A percentile compares a stretch with the other conserved stretches of the same genome.
Evolutionary conservation across 1,284 basidiomycete species (phyloP).

Genomic region (Serendipita sp.): DNA sequence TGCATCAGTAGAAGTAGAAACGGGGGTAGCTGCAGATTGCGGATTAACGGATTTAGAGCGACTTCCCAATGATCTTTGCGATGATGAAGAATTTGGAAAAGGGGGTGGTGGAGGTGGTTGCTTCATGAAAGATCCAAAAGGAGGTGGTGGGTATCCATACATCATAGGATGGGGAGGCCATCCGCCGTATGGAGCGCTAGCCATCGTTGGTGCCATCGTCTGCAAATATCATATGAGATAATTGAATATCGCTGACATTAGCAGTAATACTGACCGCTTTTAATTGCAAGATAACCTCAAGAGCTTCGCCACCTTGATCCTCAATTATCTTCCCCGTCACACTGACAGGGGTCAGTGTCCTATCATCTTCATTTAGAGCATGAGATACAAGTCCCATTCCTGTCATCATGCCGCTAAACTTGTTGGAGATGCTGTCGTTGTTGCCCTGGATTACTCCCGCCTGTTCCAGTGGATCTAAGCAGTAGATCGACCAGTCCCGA

Average conservation of each 20-base stretch:
- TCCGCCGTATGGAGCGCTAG: neutral
- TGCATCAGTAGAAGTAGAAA: neutral
- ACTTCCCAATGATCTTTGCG: neutral
- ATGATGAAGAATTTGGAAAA: neutral
- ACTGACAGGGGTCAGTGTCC: constrained; percentile 3
- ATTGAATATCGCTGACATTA: neutral
- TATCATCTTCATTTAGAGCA: neutral
- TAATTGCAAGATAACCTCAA: neutral
- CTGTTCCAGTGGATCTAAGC: constrained; percentile 6
- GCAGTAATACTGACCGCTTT: neutral
- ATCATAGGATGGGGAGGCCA: constrained; percentile 3
- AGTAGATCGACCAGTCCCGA: constrained; percentile 3
- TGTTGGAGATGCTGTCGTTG: neutral
- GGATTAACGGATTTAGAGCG: neutral
- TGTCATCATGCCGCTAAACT: constrained; percentile 3
- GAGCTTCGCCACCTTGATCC: neutral
- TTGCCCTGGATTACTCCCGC: neutral
- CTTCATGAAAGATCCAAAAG: neutral
- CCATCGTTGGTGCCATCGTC: neutral
- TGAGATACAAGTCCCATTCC: constrained; percentile 4
- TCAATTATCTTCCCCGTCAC: neutral
- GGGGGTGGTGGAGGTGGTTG: constrained; percentile 2
- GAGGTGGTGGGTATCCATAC: neutral
- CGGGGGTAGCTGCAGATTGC: neutral
- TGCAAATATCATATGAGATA: neutral